Percentiles rank a stretch among this genome's conserved stretches.
Evolutionary conservation across 1,139 yeast species (phyloP).

Genomic region (Saccharomyces hybrid): DNA sequence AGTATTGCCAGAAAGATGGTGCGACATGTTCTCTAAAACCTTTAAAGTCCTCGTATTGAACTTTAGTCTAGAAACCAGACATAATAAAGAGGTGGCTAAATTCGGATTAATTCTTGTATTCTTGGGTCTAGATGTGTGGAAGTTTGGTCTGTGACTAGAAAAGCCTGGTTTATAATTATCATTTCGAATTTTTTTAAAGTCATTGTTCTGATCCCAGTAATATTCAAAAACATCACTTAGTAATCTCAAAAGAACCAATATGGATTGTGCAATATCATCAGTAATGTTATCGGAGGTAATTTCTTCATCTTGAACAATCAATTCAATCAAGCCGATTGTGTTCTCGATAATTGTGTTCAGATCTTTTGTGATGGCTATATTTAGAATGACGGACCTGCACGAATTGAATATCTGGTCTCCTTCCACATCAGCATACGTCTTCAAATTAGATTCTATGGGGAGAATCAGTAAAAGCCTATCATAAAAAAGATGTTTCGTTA

Average conservation of each 20-base stretch:
- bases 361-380: slow-evolving; percentile 18
- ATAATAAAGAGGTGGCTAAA: slow-evolving; percentile 15
- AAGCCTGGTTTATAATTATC: slow-evolving; percentile 15
- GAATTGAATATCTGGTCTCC: slow-evolving; percentile 16
- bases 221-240: slow-evolving; percentile 25
- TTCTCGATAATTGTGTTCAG: slow-evolving; percentile 17
- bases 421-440: slow-evolving; percentile 23
- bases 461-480: slow-evolving; percentile 17
- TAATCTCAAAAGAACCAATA: slow-evolving; percentile 23
- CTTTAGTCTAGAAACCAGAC: slow-evolving; percentile 16
- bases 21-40: slow-evolving; percentile 16
- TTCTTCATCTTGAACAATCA: slow-evolving; percentile 15
- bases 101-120: slow-evolving; percentile 14
- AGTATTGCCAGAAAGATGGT: slow-evolving; percentile 15
- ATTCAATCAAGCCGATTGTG: slow-evolving; percentile 17
- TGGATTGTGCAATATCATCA: slow-evolving; percentile 19
- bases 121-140: slow-evolving; percentile 23
- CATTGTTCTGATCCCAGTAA: slow-evolving; percentile 21
- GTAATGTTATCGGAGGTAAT: slow-evolving; percentile 12
- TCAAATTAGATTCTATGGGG: slow-evolving; percentile 17
- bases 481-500: slow-evolving; percentile 15
- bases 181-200: slow-evolving; percentile 5
- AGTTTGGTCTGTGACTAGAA: slow-evolving; percentile 24
- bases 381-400: slow-evolving; percentile 21
- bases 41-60: slow-evolving; percentile 17